Evolutionary conservation across 306 rosid genomes (phyloP).

Genomic region (Herpetospermum pedunculosum): DNA sequence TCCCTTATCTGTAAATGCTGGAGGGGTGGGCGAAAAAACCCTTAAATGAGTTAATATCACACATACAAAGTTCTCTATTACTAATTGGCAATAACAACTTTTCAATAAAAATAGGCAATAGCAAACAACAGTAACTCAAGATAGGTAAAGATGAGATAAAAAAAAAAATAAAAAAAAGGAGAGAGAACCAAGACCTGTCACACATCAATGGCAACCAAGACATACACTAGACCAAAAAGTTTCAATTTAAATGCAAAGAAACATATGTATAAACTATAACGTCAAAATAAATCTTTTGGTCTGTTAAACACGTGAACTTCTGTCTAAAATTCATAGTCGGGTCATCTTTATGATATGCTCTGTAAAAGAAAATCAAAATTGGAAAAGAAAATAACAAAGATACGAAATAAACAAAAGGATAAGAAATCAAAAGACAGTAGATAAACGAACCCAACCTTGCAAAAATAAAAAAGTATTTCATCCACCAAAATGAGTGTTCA

Average conservation of each 20-base stretch:
- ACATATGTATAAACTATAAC: neutral
- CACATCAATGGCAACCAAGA: neutral
- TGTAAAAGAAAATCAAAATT: neutral
- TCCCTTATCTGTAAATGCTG: conserved; percentile 92
- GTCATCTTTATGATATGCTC: neutral
- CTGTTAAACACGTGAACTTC: neutral
- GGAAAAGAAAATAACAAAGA: neutral
- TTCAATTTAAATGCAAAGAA: neutral
- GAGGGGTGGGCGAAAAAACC: neutral
- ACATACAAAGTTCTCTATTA: no score
- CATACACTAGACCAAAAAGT: neutral
- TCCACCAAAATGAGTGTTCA: neutral
- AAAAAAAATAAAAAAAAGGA: neutral
- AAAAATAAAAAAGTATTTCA: neutral
- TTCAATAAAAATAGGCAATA: neutral
- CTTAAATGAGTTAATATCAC: neutral
- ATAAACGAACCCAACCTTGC: neutral
- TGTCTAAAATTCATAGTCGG: neutral
- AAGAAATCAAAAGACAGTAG: neutral
- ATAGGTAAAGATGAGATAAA: neutral
- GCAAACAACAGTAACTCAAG: neutral
- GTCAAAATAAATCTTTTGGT: neutral
- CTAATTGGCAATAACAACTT: neutral
- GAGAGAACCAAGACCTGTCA: neutral
- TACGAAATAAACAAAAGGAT: neutral